phyloP scores from a whole-genome alignment of 148 eudicot genomes.

The Camellia lanceoleosa region DNA sequence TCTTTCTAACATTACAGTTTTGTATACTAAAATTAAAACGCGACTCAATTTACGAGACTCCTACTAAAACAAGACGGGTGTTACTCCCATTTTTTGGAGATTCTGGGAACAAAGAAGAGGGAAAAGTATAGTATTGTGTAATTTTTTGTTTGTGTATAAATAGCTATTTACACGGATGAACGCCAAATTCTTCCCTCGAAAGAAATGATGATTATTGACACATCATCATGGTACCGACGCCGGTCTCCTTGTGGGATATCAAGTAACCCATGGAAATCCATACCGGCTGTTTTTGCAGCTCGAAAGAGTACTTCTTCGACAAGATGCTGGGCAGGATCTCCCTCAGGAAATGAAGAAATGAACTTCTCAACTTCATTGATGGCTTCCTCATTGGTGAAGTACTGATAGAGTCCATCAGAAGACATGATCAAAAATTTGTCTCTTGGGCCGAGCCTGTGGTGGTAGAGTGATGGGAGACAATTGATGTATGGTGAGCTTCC shows the following conservation, averaged over 20 bases:
- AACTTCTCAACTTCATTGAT: constrained; percentile 74
- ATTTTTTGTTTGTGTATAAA: neutral
- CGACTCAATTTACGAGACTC: too few species aligned
- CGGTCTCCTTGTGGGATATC: constrained; percentile 93
- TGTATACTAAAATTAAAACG: too few species aligned
- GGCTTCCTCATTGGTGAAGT: constrained; percentile 86
- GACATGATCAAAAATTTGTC: constrained; percentile 82
- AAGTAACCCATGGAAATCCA: constrained; percentile 69
- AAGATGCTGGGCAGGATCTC: constrained; percentile 95
- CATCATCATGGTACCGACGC: constrained; percentile 83
- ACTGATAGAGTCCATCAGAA: constrained; percentile 91
- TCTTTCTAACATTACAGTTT: neutral
- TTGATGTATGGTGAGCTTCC: constrained; percentile 72
- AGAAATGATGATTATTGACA: constrained; percentile 77
- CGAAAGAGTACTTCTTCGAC: constrained; percentile 81
- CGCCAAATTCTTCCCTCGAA: constrained; percentile 91
- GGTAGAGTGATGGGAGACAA: constrained; percentile 61
- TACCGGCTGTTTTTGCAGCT: constrained; percentile 90
- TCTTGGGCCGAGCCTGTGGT: constrained; percentile 64
- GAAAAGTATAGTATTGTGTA: neutral
- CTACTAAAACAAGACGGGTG: too few species aligned
- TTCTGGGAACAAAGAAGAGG: neutral
- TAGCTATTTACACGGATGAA: constrained; percentile 47
- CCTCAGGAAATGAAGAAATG: constrained; percentile 69
- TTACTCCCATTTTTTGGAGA: too few species aligned